phyloP scores from a whole-genome alignment of 148 eudicot species.

The Gaultheria prostrata region DNA sequence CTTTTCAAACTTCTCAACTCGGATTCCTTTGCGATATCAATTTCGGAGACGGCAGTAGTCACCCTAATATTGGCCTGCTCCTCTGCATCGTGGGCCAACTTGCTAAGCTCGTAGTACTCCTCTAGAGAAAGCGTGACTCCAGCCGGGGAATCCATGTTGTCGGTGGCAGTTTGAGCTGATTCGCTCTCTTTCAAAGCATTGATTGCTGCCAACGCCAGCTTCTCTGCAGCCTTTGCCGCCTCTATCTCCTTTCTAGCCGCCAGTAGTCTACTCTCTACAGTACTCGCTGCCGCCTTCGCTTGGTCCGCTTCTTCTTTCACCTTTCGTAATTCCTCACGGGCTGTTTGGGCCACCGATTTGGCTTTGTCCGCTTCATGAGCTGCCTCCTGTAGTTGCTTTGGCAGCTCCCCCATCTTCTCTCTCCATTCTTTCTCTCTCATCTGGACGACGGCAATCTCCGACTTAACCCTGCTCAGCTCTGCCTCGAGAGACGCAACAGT shows the following conservation, averaged over 20 bases:
- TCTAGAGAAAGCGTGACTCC: conserved; percentile 75
- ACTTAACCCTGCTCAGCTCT: conserved; percentile 66
- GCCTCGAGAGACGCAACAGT: conserved; percentile 80
- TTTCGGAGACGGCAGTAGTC: conserved; percentile 56
- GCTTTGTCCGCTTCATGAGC: conserved; percentile 81
- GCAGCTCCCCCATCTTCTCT: conserved; percentile 69
- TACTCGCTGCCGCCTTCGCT: conserved; percentile 76
- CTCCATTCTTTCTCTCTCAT: conserved; percentile 61
- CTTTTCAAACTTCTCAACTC: conserved; percentile 53
- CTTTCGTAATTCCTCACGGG: conserved; percentile 63
- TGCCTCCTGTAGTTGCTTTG: conserved; percentile 64
- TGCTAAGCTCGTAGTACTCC: conserved; percentile 85
- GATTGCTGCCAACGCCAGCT: conserved; percentile 72
- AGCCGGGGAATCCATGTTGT: conserved; percentile 34
- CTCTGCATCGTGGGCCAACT: conserved; percentile 82
- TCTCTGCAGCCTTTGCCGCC: conserved; percentile 86
- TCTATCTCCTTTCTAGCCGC: conserved; percentile 90
- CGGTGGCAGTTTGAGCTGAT: conserved; percentile 33
- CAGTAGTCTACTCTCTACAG: conserved; percentile 61
- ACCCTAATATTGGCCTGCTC: conserved; percentile 70
- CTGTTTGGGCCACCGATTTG: conserved; percentile 48
- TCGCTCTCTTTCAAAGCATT: conserved; percentile 74
- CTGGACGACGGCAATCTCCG: conserved; percentile 64
- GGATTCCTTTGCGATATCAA: conserved; percentile 71
- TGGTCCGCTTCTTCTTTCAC: conserved; percentile 74